phyloP scores from a whole-genome alignment of 2,329 filamentous ascomycete species.

The Coniochaeta pulveracea region DNA sequence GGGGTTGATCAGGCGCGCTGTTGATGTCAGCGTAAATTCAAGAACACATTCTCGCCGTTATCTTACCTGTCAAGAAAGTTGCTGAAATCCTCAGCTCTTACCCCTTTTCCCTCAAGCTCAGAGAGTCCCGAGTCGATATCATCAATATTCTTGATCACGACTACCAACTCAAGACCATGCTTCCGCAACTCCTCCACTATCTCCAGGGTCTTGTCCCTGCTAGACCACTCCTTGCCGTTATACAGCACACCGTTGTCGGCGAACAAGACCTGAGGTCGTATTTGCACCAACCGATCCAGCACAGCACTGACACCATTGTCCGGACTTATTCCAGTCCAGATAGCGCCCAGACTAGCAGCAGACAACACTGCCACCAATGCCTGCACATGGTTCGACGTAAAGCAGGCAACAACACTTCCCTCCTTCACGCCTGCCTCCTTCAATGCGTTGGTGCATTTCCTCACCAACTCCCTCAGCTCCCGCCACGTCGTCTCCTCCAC shows the following conservation, averaged over 20 bases:
- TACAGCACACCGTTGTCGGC: slow-evolving; percentile 83
- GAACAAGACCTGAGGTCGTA: slow-evolving; percentile 72
- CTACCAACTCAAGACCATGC: slow-evolving; percentile 53
- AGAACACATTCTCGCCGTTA: too few species aligned
- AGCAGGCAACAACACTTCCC: slow-evolving; percentile 53
- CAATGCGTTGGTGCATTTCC: slow-evolving; percentile 60
- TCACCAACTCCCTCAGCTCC: slow-evolving; percentile 67
- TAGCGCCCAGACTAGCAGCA: slow-evolving; percentile 67
- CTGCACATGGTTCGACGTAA: slow-evolving; percentile 82
- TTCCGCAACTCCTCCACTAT: slow-evolving; percentile 53
- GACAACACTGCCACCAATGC: slow-evolving; percentile 83
- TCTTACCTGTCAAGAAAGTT: slow-evolving; percentile 28
- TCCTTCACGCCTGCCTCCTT: slow-evolving; percentile 49
- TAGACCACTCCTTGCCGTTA: slow-evolving; percentile 83
- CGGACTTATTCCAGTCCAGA: slow-evolving; percentile 89
- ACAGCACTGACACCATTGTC: slow-evolving; percentile 90
- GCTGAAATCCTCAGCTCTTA: slow-evolving; percentile 31
- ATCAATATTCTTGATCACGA: slow-evolving; percentile 61
- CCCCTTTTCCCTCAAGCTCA: slow-evolving; percentile 24
- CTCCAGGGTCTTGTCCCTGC: slow-evolving; percentile 65
- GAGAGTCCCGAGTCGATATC: slow-evolving; percentile 28
- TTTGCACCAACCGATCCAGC: slow-evolving; percentile 75
- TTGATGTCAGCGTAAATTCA: slow-evolving; percentile 6
- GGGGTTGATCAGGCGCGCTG: slow-evolving; percentile 29
- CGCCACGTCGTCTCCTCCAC: slow-evolving; percentile 56